Evolutionary conservation across 78 protist genomes (phyloP).

Genomic region (Salpingoeca rosetta): DNA sequence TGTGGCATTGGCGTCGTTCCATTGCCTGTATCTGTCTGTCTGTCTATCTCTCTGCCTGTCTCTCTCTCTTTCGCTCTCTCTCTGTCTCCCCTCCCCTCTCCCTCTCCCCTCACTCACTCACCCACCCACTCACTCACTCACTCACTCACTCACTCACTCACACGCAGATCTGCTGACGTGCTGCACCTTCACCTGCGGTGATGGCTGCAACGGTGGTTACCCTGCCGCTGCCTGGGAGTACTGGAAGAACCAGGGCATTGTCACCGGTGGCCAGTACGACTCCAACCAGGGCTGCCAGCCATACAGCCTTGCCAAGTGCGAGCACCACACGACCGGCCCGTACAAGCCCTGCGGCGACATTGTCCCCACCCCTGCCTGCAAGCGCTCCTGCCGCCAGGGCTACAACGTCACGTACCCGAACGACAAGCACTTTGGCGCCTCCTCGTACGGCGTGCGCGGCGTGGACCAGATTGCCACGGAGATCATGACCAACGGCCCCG

Average conservation of each 20-base stretch:
- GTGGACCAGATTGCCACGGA: background rate
- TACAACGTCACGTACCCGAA: background rate
- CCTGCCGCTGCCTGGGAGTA: constrained; percentile 11
- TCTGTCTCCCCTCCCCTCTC: background rate
- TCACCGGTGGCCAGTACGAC: constrained; percentile 15
- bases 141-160: too few relatives aligned
- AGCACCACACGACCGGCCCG: background rate
- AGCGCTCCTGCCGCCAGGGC: background rate
- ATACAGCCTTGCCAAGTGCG: constrained; percentile 2
- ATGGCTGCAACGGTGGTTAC: constrained; percentile 50
- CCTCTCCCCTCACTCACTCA: constrained; percentile 18
- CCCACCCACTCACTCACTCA: too few relatives aligned
- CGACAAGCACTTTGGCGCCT: background rate
- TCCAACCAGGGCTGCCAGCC: constrained; percentile 23
- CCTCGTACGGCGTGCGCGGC: constrained; percentile 1
- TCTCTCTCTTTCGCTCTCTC: background rate
- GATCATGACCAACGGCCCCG: constrained; percentile 31
- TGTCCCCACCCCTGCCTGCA: background rate
- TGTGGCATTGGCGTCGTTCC: too few relatives aligned
- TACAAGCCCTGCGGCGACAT: background rate
- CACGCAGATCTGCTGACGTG: constrained; percentile 29
- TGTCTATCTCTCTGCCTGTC: background rate
- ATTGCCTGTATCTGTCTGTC: background rate
- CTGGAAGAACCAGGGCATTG: constrained; percentile 11
- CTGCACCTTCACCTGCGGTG: constrained; percentile 9